phyloP scores from a whole-genome alignment of 495 filamentous ascomycete genomes.

The Cenococcum geophilum region DNA sequence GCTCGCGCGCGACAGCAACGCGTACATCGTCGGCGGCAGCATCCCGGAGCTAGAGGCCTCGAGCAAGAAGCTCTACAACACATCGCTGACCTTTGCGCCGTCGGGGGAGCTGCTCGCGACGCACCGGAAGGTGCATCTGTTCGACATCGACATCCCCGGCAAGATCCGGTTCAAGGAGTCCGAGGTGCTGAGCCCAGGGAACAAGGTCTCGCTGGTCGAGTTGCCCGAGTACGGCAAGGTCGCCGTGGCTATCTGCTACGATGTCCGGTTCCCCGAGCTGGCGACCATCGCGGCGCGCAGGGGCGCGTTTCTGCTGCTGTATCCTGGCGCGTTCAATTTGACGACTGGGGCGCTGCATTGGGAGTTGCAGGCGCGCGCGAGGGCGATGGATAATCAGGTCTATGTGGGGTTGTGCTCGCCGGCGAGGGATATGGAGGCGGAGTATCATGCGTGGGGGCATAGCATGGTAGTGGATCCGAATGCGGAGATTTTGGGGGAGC shows the following conservation, averaged over 20 bases:
- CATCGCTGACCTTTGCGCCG: constrained; percentile 74
- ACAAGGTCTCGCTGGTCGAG: constrained; percentile 73
- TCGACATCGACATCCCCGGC: constrained; percentile 97
- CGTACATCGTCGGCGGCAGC: constrained; percentile 83
- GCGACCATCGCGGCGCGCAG: constrained; percentile 83
- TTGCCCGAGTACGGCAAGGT: constrained; percentile 80
- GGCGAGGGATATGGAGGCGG: constrained; percentile 67
- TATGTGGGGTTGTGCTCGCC: constrained; percentile 93
- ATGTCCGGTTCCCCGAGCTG: constrained; percentile 91
- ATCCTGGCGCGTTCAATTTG: constrained; percentile 92
- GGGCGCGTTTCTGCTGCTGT: constrained; percentile 75
- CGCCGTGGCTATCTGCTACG: constrained; percentile 90
- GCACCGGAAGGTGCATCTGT: constrained; percentile 94
- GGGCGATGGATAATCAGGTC: constrained; percentile 90
- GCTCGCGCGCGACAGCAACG: constrained; percentile 65
- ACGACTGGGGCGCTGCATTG: constrained; percentile 92
- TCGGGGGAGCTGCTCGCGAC: constrained; percentile 69
- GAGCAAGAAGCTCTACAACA: constrained; percentile 82
- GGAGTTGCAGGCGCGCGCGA: constrained; percentile 71
- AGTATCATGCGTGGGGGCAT: constrained; percentile 89
- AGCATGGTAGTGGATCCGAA: constrained; percentile 86
- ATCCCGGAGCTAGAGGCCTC: constrained; percentile 72
- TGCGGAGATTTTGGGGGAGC: constrained; percentile 67
- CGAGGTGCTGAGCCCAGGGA: constrained; percentile 78
- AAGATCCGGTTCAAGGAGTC: constrained; percentile 88